These are phyloP conservation scores for Cochlearia excelsa DNA, from an alignment of 345 rosid species.

Conservation along the genomic window DNA sequence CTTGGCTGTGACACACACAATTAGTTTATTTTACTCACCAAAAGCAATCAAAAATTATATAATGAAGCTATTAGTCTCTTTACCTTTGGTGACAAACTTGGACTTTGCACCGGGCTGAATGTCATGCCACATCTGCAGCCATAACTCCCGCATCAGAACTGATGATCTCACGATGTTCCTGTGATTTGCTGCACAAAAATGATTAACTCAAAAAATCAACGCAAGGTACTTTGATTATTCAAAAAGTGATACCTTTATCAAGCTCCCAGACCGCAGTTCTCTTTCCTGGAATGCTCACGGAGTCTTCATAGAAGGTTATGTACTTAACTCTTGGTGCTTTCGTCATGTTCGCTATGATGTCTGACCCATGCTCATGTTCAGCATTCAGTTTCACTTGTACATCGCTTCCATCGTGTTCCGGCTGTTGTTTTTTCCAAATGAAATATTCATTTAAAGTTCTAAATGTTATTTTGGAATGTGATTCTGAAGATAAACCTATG, in stretches of 20 bases:
- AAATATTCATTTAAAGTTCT: neutral
- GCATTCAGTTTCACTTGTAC: slow-evolving; percentile 74
- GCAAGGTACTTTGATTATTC: neutral
- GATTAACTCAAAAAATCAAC: neutral
- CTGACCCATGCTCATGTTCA: slow-evolving; percentile 65
- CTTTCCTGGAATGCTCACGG: slow-evolving; percentile 78
- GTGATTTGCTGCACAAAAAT: slow-evolving; percentile 73
- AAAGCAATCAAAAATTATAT: no score
- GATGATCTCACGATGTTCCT: slow-evolving; percentile 94
- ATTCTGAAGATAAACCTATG: neutral
- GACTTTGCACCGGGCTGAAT: slow-evolving; percentile 58
- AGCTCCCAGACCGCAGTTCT: slow-evolving; percentile 99
- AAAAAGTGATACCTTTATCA: slow-evolving; percentile 59
- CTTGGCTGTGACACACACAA: slow-evolving; percentile 49
- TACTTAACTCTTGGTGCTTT: slow-evolving; percentile 74
- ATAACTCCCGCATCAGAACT: slow-evolving; percentile 88
- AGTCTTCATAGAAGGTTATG: slow-evolving; percentile 89
- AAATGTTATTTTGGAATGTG: neutral
- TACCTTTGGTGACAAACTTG: slow-evolving; percentile 88
- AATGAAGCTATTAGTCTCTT: slow-evolving; percentile 12
- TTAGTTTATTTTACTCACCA: no score
- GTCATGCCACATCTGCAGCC: slow-evolving; percentile 99
- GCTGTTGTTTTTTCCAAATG: slow-evolving; percentile 44
- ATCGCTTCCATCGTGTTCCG: slow-evolving; percentile 92
- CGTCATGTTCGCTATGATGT: slow-evolving; percentile 84